phyloP scores from a whole-genome alignment of 75 land plant species.

The Pinus albicaulis region DNA sequence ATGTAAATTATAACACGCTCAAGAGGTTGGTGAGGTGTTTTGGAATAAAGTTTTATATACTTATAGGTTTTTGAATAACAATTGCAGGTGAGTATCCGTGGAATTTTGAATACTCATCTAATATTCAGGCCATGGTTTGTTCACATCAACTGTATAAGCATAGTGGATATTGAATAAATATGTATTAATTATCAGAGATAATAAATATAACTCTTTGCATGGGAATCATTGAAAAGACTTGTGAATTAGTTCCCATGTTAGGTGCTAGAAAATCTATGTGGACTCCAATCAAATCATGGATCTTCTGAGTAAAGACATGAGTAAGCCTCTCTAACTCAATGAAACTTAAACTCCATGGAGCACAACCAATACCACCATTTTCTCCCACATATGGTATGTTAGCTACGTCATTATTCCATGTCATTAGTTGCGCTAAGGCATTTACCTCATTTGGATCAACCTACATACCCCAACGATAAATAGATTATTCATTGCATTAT shows the following conservation, averaged over 20 bases:
- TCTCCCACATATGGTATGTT: conserved; percentile 89
- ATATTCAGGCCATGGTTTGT: conserved; percentile 94
- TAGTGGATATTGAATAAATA: neutral
- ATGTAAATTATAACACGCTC: neutral
- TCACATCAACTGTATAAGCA: neutral
- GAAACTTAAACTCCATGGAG: conserved; percentile 47
- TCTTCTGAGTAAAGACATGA: conserved; percentile 85
- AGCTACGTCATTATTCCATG: conserved; percentile 85
- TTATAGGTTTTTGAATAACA: conserved; percentile 86
- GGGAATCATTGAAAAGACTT: conserved; percentile 33
- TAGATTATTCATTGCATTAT: neutral
- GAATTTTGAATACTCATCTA: conserved; percentile 91
- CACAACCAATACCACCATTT: conserved; percentile 85
- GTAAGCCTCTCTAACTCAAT: conserved; percentile 79
- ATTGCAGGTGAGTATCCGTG: conserved; percentile 88
- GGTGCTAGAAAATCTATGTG: conserved; percentile 85
- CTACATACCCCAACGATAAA: conserved; percentile 18
- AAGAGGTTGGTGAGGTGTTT: neutral
- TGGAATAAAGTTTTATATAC: conserved; percentile 15
- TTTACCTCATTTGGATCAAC: conserved; percentile 89
- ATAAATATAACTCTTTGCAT: neutral
- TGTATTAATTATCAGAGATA: neutral
- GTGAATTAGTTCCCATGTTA: conserved; percentile 87
- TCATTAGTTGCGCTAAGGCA: conserved; percentile 88
- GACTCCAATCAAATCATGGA: conserved; percentile 77